These are phyloP conservation scores for Pythium sp. DNA, from an alignment of 352 stramenopile genomes.

Conservation along the genomic window DNA sequence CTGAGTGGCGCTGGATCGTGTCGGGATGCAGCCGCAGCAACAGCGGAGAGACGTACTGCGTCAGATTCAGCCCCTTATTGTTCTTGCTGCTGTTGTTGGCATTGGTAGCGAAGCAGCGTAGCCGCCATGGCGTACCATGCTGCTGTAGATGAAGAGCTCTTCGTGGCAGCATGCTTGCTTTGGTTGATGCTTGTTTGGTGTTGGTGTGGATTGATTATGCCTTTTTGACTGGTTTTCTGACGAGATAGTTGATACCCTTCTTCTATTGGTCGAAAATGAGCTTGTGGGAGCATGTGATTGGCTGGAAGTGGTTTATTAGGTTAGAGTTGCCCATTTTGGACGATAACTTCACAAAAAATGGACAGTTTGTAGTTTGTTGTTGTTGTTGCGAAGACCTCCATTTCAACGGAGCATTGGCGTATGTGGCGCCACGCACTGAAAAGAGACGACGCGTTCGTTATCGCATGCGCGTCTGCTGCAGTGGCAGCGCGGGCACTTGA, in stretches of 20 bases:
- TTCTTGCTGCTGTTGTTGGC: constrained; percentile 1
- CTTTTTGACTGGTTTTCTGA: neutral
- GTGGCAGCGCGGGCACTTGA: neutral
- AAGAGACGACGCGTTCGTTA: neutral
- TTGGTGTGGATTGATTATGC: neutral
- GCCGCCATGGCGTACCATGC: neutral
- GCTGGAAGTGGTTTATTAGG: neutral
- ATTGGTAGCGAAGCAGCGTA: constrained; percentile 7
- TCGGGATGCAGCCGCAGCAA: constrained; percentile 70
- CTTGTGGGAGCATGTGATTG: neutral
- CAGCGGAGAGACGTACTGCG: constrained; percentile 61
- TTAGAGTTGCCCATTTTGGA: neutral
- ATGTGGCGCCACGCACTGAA: neutral
- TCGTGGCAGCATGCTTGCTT: constrained; percentile 2
- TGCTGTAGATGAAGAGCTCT: neutral
- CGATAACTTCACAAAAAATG: too few relatives aligned
- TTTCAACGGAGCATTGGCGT: neutral
- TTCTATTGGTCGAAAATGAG: neutral
- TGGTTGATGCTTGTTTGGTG: neutral
- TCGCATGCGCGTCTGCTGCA: neutral
- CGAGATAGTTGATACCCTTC: neutral
- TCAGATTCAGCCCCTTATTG: constrained; percentile 42
- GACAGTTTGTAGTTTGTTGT: too few relatives aligned
- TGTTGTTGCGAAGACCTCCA: too few relatives aligned
- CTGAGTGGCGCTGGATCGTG: constrained; percentile 48